A percentile compares a stretch with the other conserved stretches of the same genome.
These are phyloP conservation scores for Marasmius tenuissimus DNA, from an alignment of 1,284 basidiomycete genomes.

Conservation along the genomic window DNA sequence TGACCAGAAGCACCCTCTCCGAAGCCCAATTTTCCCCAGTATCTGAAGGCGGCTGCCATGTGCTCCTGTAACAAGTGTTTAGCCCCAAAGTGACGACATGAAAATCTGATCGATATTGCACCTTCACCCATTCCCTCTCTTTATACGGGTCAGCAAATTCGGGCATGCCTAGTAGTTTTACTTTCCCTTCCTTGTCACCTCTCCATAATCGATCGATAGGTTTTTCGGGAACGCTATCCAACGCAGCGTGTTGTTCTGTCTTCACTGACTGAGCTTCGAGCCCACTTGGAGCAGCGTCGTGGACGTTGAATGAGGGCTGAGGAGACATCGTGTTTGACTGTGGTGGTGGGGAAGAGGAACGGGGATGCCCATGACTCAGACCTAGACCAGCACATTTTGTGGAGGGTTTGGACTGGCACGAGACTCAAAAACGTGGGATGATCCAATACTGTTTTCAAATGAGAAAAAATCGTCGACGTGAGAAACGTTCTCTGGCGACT, in stretches of 20 bases:
- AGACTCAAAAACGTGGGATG: too few relatives aligned
- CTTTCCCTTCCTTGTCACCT: slow-evolving; percentile 15
- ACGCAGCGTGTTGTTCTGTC: neutral
- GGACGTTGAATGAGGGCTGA: neutral
- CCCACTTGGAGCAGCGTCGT: neutral
- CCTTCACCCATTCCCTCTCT: slow-evolving; percentile 29
- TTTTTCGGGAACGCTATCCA: slow-evolving; percentile 8
- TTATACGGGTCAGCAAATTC: slow-evolving; percentile 23
- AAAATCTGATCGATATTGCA: neutral
- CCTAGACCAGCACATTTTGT: too few relatives aligned
- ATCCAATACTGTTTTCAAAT: too few relatives aligned
- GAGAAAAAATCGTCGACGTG: too few relatives aligned
- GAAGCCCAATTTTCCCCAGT: slow-evolving; percentile 48
- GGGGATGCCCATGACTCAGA: neutral
- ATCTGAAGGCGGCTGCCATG: slow-evolving; percentile 27
- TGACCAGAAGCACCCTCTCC: slow-evolving; percentile 66
- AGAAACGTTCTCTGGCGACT: too few relatives aligned
- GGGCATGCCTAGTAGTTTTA: slow-evolving; percentile 19
- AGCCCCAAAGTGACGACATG: neutral
- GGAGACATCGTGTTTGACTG: neutral
- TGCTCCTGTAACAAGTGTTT: slow-evolving; percentile 17
- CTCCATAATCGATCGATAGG: slow-evolving; percentile 16
- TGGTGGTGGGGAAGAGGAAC: neutral
- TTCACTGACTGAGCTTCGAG: neutral
- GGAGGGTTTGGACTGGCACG: too few relatives aligned